Conservation (phyloP, 768 basidiomycete species). For the Asterophora lycoperdoides region DNA sequence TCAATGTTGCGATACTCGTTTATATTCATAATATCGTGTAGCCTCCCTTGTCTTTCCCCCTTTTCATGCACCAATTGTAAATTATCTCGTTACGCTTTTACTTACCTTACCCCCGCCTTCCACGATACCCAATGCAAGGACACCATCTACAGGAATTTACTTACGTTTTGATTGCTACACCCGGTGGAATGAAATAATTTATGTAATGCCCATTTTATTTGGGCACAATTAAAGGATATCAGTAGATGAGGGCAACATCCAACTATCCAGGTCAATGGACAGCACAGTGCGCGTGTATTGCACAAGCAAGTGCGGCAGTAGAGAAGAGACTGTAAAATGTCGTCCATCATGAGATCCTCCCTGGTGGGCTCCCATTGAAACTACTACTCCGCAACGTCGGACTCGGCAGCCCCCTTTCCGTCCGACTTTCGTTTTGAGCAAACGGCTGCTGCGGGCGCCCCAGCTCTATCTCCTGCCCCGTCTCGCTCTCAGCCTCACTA, state of each 20-base stretch:
- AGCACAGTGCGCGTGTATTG: not conserved
- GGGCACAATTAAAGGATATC: not conserved
- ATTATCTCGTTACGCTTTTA: constrained; percentile 1
- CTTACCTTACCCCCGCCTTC: not conserved
- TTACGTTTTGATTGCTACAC: not conserved
- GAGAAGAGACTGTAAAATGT: not conserved
- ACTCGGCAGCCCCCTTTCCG: constrained; percentile 61
- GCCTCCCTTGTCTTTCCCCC: not conserved
- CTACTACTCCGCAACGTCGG: constrained; percentile 47
- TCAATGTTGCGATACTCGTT: not conserved
- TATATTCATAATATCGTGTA: not conserved
- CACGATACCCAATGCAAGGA: constrained; percentile 1
- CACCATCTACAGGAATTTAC: not conserved
- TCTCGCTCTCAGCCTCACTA: constrained; percentile 38
- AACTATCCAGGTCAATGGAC: not conserved
- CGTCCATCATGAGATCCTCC: constrained; percentile 17
- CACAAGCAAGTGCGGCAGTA: constrained; percentile 2
- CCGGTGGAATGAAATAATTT: not conserved
- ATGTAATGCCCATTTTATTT: not conserved
- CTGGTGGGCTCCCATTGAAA: constrained; percentile 9
- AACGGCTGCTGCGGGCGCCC: constrained; percentile 22
- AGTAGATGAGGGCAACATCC: constrained; percentile 4
- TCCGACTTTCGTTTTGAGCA: constrained; percentile 46
- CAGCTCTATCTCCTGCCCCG: constrained; percentile 41
- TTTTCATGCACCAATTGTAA: constrained; percentile 1